Percentiles rank a stretch among this genome's conserved stretches.
phyloP scores from a whole-genome alignment of 345 rosid species.

The Gossypium raimondii region DNA sequence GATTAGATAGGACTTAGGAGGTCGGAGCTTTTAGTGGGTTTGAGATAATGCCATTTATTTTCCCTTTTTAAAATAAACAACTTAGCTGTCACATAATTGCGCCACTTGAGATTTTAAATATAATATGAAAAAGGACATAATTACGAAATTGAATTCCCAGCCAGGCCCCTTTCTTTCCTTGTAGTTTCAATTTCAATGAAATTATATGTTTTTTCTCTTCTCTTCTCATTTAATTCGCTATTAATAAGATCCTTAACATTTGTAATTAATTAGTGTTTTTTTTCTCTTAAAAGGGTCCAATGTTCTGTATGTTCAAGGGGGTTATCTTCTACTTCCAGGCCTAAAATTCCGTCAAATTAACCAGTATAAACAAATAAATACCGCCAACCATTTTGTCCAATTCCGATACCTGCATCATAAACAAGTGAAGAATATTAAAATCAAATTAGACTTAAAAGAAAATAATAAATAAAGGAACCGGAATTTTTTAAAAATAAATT shows the following conservation, averaged over 20 bases:
- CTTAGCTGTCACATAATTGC: background rate
- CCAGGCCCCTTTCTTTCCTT: background rate
- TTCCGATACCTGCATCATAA: background rate
- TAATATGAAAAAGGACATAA: background rate
- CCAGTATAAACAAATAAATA: background rate
- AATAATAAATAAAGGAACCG: background rate
- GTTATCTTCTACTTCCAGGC: background rate
- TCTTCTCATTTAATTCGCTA: background rate
- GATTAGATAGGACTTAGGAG: background rate
- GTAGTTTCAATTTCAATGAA: background rate
- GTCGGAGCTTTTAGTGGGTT: background rate
- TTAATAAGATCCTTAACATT: background rate
- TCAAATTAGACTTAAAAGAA: background rate
- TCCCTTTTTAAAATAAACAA: too few species aligned
- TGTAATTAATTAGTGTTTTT: too few species aligned
- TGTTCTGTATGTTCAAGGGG: background rate
- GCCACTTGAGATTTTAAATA: background rate
- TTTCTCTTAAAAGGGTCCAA: background rate
- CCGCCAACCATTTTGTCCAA: background rate
- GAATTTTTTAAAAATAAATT: too few species aligned
- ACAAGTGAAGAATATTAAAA: background rate
- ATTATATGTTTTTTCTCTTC: background rate
- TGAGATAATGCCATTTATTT: background rate
- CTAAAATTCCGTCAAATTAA: background rate
- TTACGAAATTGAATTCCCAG: background rate